These are phyloP conservation scores for Platanthera zijinensis DNA, from an alignment of 106 monocot genomes.

Conservation along the genomic window DNA sequence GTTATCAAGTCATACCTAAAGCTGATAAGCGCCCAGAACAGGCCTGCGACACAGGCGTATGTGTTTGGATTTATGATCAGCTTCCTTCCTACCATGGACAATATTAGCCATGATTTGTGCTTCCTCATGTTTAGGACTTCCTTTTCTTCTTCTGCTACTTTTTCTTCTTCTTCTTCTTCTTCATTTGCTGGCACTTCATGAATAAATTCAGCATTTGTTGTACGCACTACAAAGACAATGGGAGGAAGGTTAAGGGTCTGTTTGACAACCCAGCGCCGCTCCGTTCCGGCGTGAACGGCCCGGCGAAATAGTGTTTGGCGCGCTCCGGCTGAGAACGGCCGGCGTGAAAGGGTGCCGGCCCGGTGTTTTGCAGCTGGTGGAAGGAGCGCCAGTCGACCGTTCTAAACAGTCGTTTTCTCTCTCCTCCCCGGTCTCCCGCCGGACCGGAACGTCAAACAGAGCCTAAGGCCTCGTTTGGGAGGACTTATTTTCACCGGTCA, in stretches of 20 bases:
- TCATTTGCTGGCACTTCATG: background rate
- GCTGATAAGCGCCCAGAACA: constrained; percentile 63
- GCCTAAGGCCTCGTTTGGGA: no score
- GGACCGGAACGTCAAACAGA: no score
- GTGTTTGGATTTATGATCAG: constrained; percentile 65
- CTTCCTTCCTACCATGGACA: constrained; percentile 45
- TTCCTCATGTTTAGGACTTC: background rate
- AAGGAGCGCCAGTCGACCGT: no score
- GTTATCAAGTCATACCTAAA: constrained; percentile 42
- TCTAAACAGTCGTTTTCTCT: no score
- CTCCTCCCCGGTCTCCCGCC: no score
- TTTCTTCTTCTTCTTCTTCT: constrained; percentile 20
- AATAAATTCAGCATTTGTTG: background rate
- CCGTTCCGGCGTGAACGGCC: no score
- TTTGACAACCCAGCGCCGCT: no score
- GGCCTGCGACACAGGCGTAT: constrained; percentile 45
- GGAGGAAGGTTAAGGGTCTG: background rate
- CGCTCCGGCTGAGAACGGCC: no score
- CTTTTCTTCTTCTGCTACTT: constrained; percentile 14
- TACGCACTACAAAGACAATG: background rate
- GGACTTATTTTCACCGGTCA: no score
- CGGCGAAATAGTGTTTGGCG: no score
- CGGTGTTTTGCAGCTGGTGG: no score
- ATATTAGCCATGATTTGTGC: constrained; percentile 15
- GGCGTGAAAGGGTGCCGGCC: no score